Conservation (phyloP, 352 stramenopile genomes). For the Pythium monospermum region DNA sequence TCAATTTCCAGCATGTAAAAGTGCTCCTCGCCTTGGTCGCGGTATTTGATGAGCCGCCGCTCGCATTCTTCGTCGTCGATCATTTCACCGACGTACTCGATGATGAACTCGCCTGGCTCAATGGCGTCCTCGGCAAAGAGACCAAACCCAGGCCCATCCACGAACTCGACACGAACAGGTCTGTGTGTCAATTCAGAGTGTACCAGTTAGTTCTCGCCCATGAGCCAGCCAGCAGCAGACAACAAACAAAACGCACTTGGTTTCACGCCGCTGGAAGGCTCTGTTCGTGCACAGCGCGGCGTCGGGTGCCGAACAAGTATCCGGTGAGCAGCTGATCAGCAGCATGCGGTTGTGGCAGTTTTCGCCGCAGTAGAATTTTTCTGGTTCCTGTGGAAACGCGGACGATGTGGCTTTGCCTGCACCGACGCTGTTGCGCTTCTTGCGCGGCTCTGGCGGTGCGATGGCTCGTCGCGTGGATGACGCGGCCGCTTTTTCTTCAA, state of each 20-base stretch:
- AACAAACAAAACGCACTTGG: constrained; percentile 37
- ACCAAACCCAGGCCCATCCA: constrained; percentile 87
- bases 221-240: too few species aligned
- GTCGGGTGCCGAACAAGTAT: constrained; percentile 73
- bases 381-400: constrained; percentile 13
- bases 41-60: constrained; percentile 44
- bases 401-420: constrained; percentile 1
- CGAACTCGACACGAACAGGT: constrained; percentile 49
- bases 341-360: constrained; percentile 81
- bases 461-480: constrained; percentile 34
- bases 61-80: constrained; percentile 86
- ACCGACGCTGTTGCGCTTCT: constrained; percentile 6
- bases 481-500: constrained; percentile 31
- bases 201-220: not conserved
- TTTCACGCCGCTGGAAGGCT: constrained; percentile 56
- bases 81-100: constrained; percentile 93
- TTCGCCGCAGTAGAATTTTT: constrained; percentile 48
- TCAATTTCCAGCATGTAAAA: constrained; percentile 88
- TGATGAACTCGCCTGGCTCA: constrained; percentile 82
- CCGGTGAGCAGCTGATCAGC: constrained; percentile 74
- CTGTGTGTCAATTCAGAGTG: not conserved
- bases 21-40: constrained; percentile 57
- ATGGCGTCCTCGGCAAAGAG: constrained; percentile 80
- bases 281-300: constrained; percentile 66
- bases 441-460: not conserved